These are phyloP conservation scores for Danielia reshetovae DNA, from an alignment of 805 yeast species.

Conservation along the genomic window DNA sequence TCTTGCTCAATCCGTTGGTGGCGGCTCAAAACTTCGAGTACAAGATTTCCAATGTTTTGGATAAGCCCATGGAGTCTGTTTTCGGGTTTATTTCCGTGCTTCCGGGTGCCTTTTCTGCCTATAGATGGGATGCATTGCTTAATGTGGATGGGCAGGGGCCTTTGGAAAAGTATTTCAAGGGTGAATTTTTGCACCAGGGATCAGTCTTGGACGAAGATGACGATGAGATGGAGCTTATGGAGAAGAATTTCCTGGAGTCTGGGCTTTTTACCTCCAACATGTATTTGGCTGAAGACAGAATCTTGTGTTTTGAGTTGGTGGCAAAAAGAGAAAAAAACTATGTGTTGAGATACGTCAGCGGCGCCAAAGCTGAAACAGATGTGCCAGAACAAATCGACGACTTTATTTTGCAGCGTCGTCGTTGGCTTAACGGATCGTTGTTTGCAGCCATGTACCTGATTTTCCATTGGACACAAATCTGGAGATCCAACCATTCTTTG, in stretches of 20 bases:
- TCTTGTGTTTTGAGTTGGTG: slow-evolving; percentile 92
- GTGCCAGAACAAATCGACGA: slow-evolving; percentile 95
- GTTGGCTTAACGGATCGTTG: slow-evolving; percentile 98
- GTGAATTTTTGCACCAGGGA: slow-evolving; percentile 73
- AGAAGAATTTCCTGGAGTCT: slow-evolving; percentile 28
- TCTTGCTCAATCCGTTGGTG: slow-evolving; percentile 76
- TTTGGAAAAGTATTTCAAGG: slow-evolving; percentile 83
- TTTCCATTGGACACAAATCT: slow-evolving; percentile 78
- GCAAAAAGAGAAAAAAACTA: slow-evolving; percentile 81
- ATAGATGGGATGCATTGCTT: slow-evolving; percentile 74
- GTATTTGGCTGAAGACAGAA: slow-evolving; percentile 97
- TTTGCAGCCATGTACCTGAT: slow-evolving; percentile 94
- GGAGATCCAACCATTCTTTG: slow-evolving; percentile 83
- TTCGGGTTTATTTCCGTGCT: slow-evolving; percentile 93
- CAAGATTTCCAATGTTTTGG: slow-evolving; percentile 90
- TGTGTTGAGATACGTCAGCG: slow-evolving; percentile 87
- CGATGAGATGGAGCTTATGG: slow-evolving; percentile 38
- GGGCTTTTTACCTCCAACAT: slow-evolving; percentile 92
- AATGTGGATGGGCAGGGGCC: slow-evolving; percentile 79
- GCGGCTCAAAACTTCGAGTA: slow-evolving; percentile 98
- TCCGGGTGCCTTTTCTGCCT: slow-evolving; percentile 97
- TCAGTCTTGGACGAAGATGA: slow-evolving; percentile 39
- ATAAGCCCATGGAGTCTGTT: slow-evolving; percentile 92
- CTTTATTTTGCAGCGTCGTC: slow-evolving; percentile 90
- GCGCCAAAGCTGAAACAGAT: slow-evolving; percentile 94